Percentiles rank a stretch among this genome's conserved stretches.
These are phyloP conservation scores for Sporisorium reilianum DNA, from an alignment of 1,284 basidiomycete species.

Conservation along the genomic window DNA sequence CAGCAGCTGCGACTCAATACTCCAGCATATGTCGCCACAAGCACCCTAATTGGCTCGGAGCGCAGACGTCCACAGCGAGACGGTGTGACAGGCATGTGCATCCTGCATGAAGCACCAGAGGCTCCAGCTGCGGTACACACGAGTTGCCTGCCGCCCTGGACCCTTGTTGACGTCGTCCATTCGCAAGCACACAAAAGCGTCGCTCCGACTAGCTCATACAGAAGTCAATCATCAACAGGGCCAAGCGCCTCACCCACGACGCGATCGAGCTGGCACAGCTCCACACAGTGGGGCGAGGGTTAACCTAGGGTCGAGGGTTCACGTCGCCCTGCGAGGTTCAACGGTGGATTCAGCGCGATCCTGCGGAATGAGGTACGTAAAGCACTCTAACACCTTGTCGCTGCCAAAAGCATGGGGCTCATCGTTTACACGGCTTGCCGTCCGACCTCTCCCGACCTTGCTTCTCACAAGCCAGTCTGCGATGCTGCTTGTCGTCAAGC, in stretches of 20 bases:
- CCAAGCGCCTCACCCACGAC: not conserved
- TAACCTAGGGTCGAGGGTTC: constrained; percentile 36
- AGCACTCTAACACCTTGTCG: constrained; percentile 7
- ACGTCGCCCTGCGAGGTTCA: not conserved
- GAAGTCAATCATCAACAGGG: not conserved
- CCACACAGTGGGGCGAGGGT: constrained; percentile 31
- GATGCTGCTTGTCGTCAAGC: not conserved
- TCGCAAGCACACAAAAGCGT: not conserved
- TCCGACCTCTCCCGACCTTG: constrained; percentile 1
- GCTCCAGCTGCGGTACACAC: not conserved
- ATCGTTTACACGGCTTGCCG: not conserved
- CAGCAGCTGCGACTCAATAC: not conserved
- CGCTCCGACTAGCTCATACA: not conserved
- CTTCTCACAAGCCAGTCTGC: not conserved
- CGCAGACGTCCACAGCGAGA: not conserved
- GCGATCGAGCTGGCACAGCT: too few relatives aligned
- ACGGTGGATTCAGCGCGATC: constrained; percentile 6
- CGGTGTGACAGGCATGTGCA: not conserved
- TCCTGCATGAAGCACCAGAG: not conserved
- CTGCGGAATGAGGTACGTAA: constrained; percentile 14
- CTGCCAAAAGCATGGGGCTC: not conserved
- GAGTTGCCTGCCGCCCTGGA: constrained; percentile 17
- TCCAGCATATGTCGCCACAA: not conserved
- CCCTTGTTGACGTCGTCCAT: constrained; percentile 18
- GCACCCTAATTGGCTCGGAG: constrained; percentile 1